Base-by-base conservation (phyloP, 2,329 filamentous ascomycete species). In the Xylariaceae sp. region DNA sequence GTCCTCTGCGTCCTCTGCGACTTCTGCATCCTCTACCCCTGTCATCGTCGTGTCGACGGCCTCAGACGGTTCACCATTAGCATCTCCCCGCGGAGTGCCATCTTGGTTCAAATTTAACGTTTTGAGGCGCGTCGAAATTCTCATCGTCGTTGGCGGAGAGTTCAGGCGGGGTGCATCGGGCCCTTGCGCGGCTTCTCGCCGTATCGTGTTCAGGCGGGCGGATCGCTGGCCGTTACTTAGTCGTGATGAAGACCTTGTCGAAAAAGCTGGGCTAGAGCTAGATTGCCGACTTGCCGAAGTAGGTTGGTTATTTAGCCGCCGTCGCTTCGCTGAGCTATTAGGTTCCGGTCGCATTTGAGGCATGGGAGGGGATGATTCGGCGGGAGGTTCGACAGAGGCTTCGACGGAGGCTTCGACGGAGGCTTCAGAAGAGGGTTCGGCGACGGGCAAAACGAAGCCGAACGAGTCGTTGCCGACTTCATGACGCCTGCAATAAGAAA, bases 401-500 rank as follows among this genome's bases (percentile, higher is more conserved):
- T 80, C 71, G 46, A 76, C 69, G 61, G 84, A 75, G 11, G 19
- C 19, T 19, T 19, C 19, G 19, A 19, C 19, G 19, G 19, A 19
- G 19, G 19, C 19, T 19, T 19, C 19, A 19, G 66, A 51, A 42
- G 63, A 54, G 9, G 59, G 51, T 53, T 67, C 67, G 42, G 57
- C 63, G 30, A 54, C 74, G 31, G 72, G 74, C 47, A 80, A 71
- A 47, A 76, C 69, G 61, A 84, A 75, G 11, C 75, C 76, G 64
- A 86, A 86, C 4, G 81, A 81, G 8, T 83, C 75, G 59, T 85
- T 80, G 59, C 76, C 80, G 11, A 86, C 73, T 64, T 84, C 77
- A 54, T 80, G 76, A 61, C 77, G 76, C 61, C 78, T 81, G 55
- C 45, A 46, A 43, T 4, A 0, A 43, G 30, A 8, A 12, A 48